Percentiles rank a stretch among this genome's conserved stretches.
These are phyloP conservation scores for Paracamarosporium sp. DNA, from an alignment of 2,329 filamentous ascomycete species.

Conservation along the genomic window DNA sequence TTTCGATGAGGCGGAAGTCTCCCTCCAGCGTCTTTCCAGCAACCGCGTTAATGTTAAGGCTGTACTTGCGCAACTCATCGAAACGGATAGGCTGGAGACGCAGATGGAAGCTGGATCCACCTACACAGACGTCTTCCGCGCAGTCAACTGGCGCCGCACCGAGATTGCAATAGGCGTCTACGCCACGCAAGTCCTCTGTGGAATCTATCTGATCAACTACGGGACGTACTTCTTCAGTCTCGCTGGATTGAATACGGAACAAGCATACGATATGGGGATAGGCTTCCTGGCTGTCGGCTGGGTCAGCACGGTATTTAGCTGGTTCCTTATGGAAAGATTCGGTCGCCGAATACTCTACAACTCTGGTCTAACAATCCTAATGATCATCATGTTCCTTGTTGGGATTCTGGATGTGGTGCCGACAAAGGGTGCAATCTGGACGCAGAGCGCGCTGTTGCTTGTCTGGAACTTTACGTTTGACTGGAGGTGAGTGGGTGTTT, in stretches of 20 bases:
- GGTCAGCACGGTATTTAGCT: constrained; percentile 77
- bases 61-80: constrained; percentile 85
- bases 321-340: constrained; percentile 78
- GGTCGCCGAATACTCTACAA: constrained; percentile 76
- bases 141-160: constrained; percentile 75
- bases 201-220: constrained; percentile 51
- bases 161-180: constrained; percentile 65
- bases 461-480: constrained; percentile 73
- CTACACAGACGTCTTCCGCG: constrained; percentile 82
- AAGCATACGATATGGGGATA: constrained; percentile 50
- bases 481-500: constrained; percentile 31
- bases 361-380: constrained; percentile 61
- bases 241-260: constrained; percentile 46
- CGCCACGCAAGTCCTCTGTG: constrained; percentile 51
- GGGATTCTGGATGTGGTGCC: constrained; percentile 75
- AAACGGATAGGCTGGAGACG: constrained; percentile 77
- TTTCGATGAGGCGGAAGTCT: constrained; percentile 68
- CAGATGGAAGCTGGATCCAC: constrained; percentile 64
- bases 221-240: constrained; percentile 52
- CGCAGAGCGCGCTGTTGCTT: constrained; percentile 46
- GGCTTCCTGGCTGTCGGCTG: constrained; percentile 70
- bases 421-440: constrained; percentile 45
- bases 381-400: constrained; percentile 74
- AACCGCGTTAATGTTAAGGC: constrained; percentile 46
- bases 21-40: constrained; percentile 70